Percentiles rank a stretch among this genome's conserved stretches.
Evolutionary conservation across 768 basidiomycete species (phyloP).

Genomic region (Podaxis sp.): DNA sequence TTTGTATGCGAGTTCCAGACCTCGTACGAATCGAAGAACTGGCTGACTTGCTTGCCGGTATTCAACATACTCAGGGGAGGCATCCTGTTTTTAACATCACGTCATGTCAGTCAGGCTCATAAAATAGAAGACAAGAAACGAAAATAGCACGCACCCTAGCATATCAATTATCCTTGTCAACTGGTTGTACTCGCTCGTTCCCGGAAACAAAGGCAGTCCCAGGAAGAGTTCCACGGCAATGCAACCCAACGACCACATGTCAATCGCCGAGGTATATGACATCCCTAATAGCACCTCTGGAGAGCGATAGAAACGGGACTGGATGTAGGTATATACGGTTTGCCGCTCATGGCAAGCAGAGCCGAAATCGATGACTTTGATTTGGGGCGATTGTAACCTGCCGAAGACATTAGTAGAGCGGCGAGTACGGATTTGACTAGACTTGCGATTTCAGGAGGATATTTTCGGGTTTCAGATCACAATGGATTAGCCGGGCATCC

Average conservation of each 20-base stretch:
- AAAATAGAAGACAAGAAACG: slow-evolving; percentile 3
- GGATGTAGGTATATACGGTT: slow-evolving; percentile 99
- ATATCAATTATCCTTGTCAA: slow-evolving; percentile 96
- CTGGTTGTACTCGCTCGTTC: slow-evolving; percentile 99
- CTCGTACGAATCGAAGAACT: slow-evolving; percentile 86
- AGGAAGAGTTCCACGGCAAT: slow-evolving; percentile 98
- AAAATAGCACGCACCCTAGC: slow-evolving; percentile 74
- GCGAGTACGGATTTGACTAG: slow-evolving; percentile 1
- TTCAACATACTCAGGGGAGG: slow-evolving; percentile 94
- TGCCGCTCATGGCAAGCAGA: slow-evolving; percentile 98
- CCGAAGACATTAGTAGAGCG: slow-evolving; percentile 8
- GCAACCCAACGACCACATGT: slow-evolving; percentile 99
- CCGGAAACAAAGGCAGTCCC: slow-evolving; percentile 94
- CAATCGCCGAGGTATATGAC: slow-evolving; percentile 92
- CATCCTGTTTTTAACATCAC: slow-evolving; percentile 46
- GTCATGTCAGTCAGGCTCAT: slow-evolving; percentile 3
- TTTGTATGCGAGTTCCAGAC: slow-evolving; percentile 63
- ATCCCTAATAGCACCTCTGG: slow-evolving; percentile 96
- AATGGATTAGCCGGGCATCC: slow-evolving; percentile 95
- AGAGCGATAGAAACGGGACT: slow-evolving; percentile 97
- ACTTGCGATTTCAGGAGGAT: slow-evolving; percentile 92
- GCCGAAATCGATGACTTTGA: slow-evolving; percentile 99
- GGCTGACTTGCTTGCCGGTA: slow-evolving; percentile 89
- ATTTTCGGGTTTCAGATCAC: slow-evolving; percentile 98
- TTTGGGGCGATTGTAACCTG: slow-evolving; percentile 94